Evolutionary conservation across 1,139 yeast genomes (phyloP), one percentile per base, ranked within the genome.

Genomic region (Yamadazyma dushanensis): DNA sequence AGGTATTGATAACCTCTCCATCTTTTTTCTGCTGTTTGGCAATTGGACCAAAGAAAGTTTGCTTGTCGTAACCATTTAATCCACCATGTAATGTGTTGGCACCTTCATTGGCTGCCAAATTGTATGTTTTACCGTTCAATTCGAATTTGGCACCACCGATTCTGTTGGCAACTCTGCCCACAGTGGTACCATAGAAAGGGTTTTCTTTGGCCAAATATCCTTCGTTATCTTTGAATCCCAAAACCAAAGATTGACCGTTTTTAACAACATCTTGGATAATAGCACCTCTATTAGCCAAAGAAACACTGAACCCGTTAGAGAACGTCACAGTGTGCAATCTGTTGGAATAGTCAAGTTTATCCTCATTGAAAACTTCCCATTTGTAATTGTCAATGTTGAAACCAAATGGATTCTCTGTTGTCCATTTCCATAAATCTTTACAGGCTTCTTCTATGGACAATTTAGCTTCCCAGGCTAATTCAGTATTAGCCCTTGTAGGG

Each of bases 361-460:
- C 50, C 7, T 49, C 56, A 29, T 50, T 56, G 40, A 66, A 63
- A 11, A 41, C 31, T 17, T 45, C 43, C 75, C 75, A 70, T 4
- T 49, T 37, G 48, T 68, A 70, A 32, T 55, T 57, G n/a, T 60
- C 61, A 26, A 57, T 42, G 16, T 62, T 56, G 51, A 77, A 84
- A 5, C 92, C 92, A 48, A 57, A 70, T 5, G 92, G 92, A 54
- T 84, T 81, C 51, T 71, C 67, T 11, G 75, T 68, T 19, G 88
- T 78, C 94, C 95, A 85, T 38, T 70, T 74, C 94, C 94, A 85
- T 46, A 84, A 66, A 56, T 84, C 92, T 29, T 57, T 60, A 57
- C 94, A 84, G 8, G 94, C 88, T 27, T 75, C 72, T 29, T 77
- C 80, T 41, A 85, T 67, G 15, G 76, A 53, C 18, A 75, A 59